Evolutionary conservation across 768 basidiomycete species (phyloP), one percentile per base, ranked within the genome.

Genomic region (Serpula lacrymans): DNA sequence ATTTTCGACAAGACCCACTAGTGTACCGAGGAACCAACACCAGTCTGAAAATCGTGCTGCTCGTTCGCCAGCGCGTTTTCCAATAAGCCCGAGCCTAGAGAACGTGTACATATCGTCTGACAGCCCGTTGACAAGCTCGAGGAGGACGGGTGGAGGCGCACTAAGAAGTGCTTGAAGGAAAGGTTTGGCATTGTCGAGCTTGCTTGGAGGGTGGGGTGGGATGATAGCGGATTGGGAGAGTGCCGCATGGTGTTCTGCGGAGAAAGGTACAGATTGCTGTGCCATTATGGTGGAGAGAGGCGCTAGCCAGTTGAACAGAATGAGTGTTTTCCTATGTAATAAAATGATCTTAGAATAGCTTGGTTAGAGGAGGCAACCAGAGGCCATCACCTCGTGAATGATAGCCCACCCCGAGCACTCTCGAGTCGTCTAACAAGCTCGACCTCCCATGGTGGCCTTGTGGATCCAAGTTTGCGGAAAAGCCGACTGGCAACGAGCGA

Each of bases 31-130:
- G 47, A 92, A 72, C 89, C 88, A 92, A 57, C 88, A 89, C 84
- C 85, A 90, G 59, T 91, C 80, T 2, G 88, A 79, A 53, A 89
- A 79, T 9, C 78, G 75, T 25, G 69, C 87, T 3, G 88, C 89
- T 25, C 80, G 75, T 36, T 76, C 72, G 13, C 89, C 89, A 1
- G 74, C 62, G 36, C 68, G 72, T 49, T 76, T 74, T 5, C 84
- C 78, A 4, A 91, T 50, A 8, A 92, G 62, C 1, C 88, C 89
- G 21, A 91, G 63, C 44, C 69, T 70, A 10, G 84, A 79, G 50
- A 82, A 77, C n/a, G 88, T 88, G 34, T 75, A 73, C n/a, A 88
- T 58, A 62, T 92, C 89, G 52, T 92, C 88, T 6, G 89, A 74
- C 25, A 81, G 58, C 3, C 82, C 80, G 49, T 84, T 81, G 38